Conservation (phyloP, 805 yeast species). For the Priceomyces fermenticarens region DNA sequence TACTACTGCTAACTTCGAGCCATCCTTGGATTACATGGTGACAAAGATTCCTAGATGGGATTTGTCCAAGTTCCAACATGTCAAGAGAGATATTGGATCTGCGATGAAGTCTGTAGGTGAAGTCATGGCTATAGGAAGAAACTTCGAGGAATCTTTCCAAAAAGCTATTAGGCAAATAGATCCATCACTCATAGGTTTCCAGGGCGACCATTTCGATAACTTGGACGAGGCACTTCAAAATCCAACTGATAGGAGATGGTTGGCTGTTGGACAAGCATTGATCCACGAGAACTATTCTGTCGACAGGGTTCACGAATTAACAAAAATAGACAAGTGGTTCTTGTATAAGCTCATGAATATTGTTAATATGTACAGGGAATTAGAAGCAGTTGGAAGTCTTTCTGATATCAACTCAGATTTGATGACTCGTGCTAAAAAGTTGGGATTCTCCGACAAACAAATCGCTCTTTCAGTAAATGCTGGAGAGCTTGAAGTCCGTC, state of each 20-base stretch:
- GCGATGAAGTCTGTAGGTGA: slow-evolving; percentile 99
- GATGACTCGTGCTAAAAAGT: slow-evolving; percentile 77
- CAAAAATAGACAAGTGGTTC: slow-evolving; percentile 96
- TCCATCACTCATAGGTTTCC: slow-evolving; percentile 87
- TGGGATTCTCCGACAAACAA: slow-evolving; percentile 95
- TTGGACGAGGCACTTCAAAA: slow-evolving; percentile 73
- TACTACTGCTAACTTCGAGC: slow-evolving; percentile 95
- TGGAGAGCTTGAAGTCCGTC: slow-evolving; percentile 78
- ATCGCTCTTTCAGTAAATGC: slow-evolving; percentile 74
- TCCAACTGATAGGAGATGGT: slow-evolving; percentile 96
- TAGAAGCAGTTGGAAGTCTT: slow-evolving; percentile 59
- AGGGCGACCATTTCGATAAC: slow-evolving; percentile 75
- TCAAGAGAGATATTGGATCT: slow-evolving; percentile 88
- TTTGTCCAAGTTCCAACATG: slow-evolving; percentile 91
- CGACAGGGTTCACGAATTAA: slow-evolving; percentile 85
- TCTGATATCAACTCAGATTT: slow-evolving; percentile 63
- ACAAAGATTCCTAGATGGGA: slow-evolving; percentile 99
- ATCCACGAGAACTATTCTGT: slow-evolving; percentile 88
- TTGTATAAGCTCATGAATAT: slow-evolving; percentile 88
- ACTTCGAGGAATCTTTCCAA: slow-evolving; percentile 95
- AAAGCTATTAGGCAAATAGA: slow-evolving; percentile 96
- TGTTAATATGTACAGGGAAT: slow-evolving; percentile 80
- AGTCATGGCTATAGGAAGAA: slow-evolving; percentile 98
- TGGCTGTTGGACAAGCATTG: slow-evolving; percentile 97
- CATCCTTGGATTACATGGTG: slow-evolving; percentile 93